Conservation (phyloP, 2,329 filamentous ascomycete genomes). For the Fusarium concolor region DNA sequence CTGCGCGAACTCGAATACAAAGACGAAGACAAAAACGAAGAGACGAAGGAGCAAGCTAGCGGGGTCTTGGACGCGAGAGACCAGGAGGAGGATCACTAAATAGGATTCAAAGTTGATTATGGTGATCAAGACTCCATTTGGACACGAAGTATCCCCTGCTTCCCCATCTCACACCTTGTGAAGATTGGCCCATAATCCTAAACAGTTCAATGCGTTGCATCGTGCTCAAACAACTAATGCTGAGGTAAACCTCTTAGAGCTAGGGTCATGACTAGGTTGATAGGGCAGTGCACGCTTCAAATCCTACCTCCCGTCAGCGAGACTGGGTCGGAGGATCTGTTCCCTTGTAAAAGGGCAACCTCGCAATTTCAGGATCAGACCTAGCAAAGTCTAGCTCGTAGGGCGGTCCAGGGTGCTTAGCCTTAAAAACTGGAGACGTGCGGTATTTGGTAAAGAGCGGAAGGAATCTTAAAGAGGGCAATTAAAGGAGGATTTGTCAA, state of each 20-base stretch:
- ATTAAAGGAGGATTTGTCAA: neutral
- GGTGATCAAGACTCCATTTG: slow-evolving; percentile 18
- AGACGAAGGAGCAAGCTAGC: slow-evolving; percentile 1
- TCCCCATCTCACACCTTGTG: slow-evolving; percentile 3
- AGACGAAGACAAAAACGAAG: neutral
- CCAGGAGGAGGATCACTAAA: neutral
- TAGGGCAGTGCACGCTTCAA: slow-evolving; percentile 10
- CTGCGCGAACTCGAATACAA: neutral
- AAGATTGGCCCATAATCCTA: neutral
- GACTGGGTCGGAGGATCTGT: slow-evolving; percentile 26
- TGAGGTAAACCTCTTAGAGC: neutral
- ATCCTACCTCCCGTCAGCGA: neutral
- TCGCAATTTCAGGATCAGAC: slow-evolving; percentile 28
- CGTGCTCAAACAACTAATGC: slow-evolving; percentile 10
- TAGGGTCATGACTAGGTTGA: slow-evolving; percentile 15
- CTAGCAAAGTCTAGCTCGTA: neutral
- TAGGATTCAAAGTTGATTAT: slow-evolving; percentile 6
- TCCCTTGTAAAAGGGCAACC: slow-evolving; percentile 15
- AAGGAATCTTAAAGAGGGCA: neutral
- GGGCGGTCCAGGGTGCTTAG: slow-evolving; percentile 17
- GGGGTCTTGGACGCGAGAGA: neutral
- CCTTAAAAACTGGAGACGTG: slow-evolving; percentile 31
- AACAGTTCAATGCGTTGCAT: slow-evolving; percentile 8
- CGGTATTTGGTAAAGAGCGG: neutral
- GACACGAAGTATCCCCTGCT: slow-evolving; percentile 16